Percentiles rank a stretch among this genome's conserved stretches.
Evolutionary conservation across 495 filamentous ascomycete genomes (phyloP).

Genomic region (Talaromyces ruber): DNA sequence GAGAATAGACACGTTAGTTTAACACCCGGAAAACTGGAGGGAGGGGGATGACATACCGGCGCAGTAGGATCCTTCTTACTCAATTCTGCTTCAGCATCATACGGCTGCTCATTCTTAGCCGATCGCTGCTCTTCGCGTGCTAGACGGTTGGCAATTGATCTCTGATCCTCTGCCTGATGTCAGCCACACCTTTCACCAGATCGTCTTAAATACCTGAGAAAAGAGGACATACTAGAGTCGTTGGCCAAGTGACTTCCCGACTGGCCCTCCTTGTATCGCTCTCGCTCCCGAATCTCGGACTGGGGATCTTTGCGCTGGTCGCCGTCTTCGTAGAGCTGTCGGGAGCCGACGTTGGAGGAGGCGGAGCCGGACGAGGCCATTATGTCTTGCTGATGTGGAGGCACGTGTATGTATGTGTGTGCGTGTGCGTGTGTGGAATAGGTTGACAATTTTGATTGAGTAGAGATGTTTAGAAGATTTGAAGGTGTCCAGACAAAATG

Average conservation of each 20-base stretch:
- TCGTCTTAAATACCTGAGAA: neutral
- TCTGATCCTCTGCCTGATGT: constrained; percentile 55
- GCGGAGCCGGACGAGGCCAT: constrained; percentile 15
- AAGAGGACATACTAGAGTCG: constrained; percentile 54
- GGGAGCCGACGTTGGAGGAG: constrained; percentile 44
- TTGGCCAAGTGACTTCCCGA: constrained; percentile 54
- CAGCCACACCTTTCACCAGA: neutral
- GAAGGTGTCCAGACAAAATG: neutral
- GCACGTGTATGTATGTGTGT: too few species aligned
- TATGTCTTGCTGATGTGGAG: too few species aligned
- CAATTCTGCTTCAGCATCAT: constrained; percentile 45
- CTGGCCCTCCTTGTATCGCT: constrained; percentile 60
- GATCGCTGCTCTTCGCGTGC: constrained; percentile 50
- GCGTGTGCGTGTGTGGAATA: constrained; percentile 2
- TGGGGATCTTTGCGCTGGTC: constrained; percentile 62
- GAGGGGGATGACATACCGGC: constrained; percentile 44
- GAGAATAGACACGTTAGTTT: neutral
- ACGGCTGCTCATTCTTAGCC: constrained; percentile 23
- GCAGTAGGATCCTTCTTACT: constrained; percentile 58
- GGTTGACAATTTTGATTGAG: neutral
- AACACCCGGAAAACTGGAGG: neutral
- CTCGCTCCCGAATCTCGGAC: constrained; percentile 42
- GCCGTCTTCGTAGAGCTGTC: constrained; percentile 50
- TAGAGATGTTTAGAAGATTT: neutral
- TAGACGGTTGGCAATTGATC: constrained; percentile 71